Percentiles rank a stretch among this genome's conserved stretches.
phyloP scores from a whole-genome alignment of 2,329 filamentous ascomycete species.

The Hirsutella rhossiliensis region DNA sequence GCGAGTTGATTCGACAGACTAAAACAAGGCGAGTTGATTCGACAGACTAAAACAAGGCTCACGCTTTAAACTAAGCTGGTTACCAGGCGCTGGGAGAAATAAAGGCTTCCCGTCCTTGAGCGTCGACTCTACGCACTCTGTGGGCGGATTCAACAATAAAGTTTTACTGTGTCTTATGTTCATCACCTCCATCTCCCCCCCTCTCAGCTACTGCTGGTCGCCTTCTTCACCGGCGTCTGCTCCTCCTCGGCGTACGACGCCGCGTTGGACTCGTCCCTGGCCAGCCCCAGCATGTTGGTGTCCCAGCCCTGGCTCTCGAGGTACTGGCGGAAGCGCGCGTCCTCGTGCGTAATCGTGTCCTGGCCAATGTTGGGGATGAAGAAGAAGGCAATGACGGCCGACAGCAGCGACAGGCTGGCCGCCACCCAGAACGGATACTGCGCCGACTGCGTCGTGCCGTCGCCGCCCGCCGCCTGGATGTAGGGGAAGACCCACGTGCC shows the following conservation, averaged over 20 bases:
- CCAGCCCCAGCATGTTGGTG: constrained; percentile 37
- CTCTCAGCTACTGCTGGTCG: neutral
- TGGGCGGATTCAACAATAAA: too few relatives aligned
- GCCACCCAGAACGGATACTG: constrained; percentile 91
- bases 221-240: neutral
- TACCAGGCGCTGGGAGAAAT: too few relatives aligned
- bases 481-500: constrained; percentile 75
- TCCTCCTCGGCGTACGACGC: constrained; percentile 1
- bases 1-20: too few relatives aligned
- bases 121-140: too few relatives aligned
- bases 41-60: too few relatives aligned
- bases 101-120: too few relatives aligned
- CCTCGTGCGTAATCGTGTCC: constrained; percentile 73
- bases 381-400: constrained; percentile 46
- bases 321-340: constrained; percentile 62
- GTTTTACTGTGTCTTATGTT: too few relatives aligned
- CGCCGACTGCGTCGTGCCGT: constrained; percentile 43
- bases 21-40: too few relatives aligned
- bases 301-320: constrained; percentile 68
- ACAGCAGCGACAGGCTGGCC: constrained; percentile 63
- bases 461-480: constrained; percentile 48
- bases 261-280: neutral
- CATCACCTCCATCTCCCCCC: neutral
- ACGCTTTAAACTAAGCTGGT: too few relatives aligned
- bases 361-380: constrained; percentile 68